Conservation (phyloP, 371 early-diverging fungal genomes). For the Smittium culicis region DNA sequence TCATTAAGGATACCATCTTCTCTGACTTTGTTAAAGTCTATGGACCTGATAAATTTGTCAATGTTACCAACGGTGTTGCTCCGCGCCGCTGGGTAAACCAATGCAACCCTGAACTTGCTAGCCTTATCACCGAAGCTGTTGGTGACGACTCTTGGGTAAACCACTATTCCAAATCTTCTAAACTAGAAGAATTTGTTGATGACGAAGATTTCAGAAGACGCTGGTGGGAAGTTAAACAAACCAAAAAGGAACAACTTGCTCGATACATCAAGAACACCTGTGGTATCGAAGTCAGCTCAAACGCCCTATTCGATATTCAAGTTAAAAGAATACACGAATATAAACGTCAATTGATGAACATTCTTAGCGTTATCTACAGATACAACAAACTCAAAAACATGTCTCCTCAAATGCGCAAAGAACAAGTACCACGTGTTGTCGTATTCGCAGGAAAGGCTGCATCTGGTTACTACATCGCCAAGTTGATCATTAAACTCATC, state of each 20-base stretch:
- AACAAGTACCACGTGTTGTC: constrained; percentile 60
- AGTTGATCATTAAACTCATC: constrained; percentile 89
- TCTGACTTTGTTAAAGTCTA: constrained; percentile 68
- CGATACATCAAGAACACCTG: constrained; percentile 50
- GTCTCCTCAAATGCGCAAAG: constrained; percentile 40
- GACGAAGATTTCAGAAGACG: constrained; percentile 52
- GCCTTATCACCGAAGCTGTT: constrained; percentile 58
- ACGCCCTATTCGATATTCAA: constrained; percentile 83
- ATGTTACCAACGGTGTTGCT: constrained; percentile 88
- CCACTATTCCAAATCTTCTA: constrained; percentile 45
- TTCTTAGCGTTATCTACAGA: constrained; percentile 74
- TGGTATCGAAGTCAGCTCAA: constrained; percentile 52
- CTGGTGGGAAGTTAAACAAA: constrained; percentile 72
- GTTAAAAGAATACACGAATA: constrained; percentile 94
- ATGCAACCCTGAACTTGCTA: constrained; percentile 67
- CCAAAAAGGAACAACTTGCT: constrained; percentile 76
- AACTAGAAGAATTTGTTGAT: constrained; percentile 42
- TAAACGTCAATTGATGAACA: constrained; percentile 94
- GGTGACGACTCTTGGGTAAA: constrained; percentile 58
- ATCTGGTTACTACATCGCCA: constrained; percentile 90
- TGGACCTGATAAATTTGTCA: constrained; percentile 71
- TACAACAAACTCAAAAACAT: constrained; percentile 62
- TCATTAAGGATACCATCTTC: constrained; percentile 68
- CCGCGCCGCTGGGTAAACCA: constrained; percentile 87
- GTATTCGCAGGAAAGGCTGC: constrained; percentile 77